Conservation (phyloP, 768 basidiomycete genomes). For the Phylloporus arenicola region DNA sequence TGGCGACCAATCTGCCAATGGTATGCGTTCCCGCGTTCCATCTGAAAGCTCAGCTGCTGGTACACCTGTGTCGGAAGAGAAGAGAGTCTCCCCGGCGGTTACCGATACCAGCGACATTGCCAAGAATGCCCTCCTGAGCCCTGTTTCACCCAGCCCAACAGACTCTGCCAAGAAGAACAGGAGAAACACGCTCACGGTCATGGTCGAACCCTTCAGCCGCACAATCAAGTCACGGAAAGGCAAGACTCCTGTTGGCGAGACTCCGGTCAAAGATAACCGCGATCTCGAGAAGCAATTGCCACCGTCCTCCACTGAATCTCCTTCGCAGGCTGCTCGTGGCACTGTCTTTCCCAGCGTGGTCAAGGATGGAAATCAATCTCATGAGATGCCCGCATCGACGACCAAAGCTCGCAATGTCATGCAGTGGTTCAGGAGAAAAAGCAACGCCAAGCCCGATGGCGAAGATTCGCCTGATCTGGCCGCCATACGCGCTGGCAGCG, state of each 20-base stretch:
- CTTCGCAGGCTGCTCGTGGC: conserved; percentile 22
- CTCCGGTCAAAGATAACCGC: conserved; percentile 42
- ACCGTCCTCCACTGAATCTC: conserved; percentile 28
- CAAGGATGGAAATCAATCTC: conserved; percentile 24
- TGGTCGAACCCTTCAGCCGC: conserved; percentile 73
- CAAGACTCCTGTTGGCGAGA: conserved; percentile 30
- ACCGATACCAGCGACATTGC: conserved; percentile 15
- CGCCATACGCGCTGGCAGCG: conserved; percentile 15
- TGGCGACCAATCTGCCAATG: conserved; percentile 31
- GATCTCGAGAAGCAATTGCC: conserved; percentile 32
- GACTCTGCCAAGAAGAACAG: conserved; percentile 51
- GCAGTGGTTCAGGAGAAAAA: conserved; percentile 92
- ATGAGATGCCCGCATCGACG: conserved; percentile 62
- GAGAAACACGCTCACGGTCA: conserved; percentile 81
- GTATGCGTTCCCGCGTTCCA: conserved; percentile 37
- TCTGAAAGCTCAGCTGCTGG: conserved; percentile 36
- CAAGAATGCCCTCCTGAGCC: conserved; percentile 34
- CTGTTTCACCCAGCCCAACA: conserved; percentile 25
- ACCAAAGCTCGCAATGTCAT: conserved; percentile 92
- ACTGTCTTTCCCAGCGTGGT: conserved; percentile 23
- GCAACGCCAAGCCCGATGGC: conserved; percentile 38
- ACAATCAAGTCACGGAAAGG: conserved; percentile 34
- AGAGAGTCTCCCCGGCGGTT: conserved; percentile 5
- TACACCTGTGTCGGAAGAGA: conserved; percentile 17
- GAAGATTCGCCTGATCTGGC: conserved; percentile 17